Evolutionary conservation across 805 yeast species (phyloP).

Genomic region (Ogataea methanolica): DNA sequence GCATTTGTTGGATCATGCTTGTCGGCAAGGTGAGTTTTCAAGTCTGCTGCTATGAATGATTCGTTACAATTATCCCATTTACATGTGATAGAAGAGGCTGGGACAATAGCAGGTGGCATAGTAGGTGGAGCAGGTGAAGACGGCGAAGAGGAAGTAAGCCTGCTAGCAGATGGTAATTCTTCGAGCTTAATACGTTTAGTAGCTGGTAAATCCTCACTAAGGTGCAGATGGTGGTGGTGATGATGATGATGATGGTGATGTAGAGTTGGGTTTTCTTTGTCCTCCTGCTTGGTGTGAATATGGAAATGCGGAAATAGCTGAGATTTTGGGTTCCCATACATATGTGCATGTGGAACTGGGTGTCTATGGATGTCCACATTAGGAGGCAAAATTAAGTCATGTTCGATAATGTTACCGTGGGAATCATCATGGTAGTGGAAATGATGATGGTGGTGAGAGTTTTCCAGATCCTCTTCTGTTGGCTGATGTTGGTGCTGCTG

Average conservation of each 20-base stretch:
- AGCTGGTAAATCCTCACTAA: slow-evolving; percentile 1
- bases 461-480: background rate
- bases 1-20: slow-evolving; percentile 34
- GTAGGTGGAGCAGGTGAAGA: slow-evolving; percentile 32
- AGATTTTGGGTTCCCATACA: slow-evolving; percentile 7
- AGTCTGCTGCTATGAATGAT: slow-evolving; percentile 29
- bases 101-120: slow-evolving; percentile 20
- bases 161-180: background rate
- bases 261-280: slow-evolving; percentile 1
- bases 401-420: slow-evolving; percentile 23
- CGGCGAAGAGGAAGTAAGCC: background rate
- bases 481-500: slow-evolving; percentile 12
- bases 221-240: slow-evolving; percentile 8
- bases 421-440: slow-evolving; percentile 25
- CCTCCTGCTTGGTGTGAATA: too few species aligned
- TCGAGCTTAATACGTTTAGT: slow-evolving; percentile 8
- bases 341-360: slow-evolving; percentile 4
- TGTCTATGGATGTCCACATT: slow-evolving; percentile 8
- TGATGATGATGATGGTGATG: slow-evolving; percentile 9
- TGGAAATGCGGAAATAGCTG: too few species aligned
- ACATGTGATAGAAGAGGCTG: slow-evolving; percentile 33
- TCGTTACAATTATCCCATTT: slow-evolving; percentile 66
- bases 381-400: slow-evolving; percentile 26
- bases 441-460: slow-evolving; percentile 24
- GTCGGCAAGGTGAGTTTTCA: slow-evolving; percentile 50